Conservation (phyloP, 2,329 filamentous ascomycete species). For the Fusarium scirpi region DNA sequence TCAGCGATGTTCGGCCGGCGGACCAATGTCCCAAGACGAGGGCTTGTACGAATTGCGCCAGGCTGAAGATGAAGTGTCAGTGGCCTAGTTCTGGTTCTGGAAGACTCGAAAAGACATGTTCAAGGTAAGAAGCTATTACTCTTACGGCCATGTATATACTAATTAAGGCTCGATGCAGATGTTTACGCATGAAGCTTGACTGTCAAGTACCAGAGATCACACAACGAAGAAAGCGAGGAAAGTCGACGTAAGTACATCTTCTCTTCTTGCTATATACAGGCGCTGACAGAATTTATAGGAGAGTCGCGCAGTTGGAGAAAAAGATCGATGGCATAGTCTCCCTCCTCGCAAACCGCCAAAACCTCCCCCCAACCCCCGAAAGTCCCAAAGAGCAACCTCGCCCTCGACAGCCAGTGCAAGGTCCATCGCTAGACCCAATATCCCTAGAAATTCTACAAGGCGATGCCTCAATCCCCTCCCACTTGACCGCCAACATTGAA, state of each 20-base stretch:
- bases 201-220: conserved; percentile 52
- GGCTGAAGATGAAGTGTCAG: conserved; percentile 54
- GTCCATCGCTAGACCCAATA: neutral
- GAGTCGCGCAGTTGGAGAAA: conserved; percentile 54
- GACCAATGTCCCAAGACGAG: conserved; percentile 41
- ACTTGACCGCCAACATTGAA: conserved; percentile 28
- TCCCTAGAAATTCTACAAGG: neutral
- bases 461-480: neutral
- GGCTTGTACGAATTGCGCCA: conserved; percentile 52
- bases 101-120: conserved; percentile 39
- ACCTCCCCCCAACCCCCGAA: conserved; percentile 43
- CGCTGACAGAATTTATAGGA: conserved; percentile 39
- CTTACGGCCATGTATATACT: rapidly evolving
- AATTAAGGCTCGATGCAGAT: conserved; percentile 40
- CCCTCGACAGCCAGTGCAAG: neutral
- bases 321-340: conserved; percentile 57
- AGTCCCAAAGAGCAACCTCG: conserved; percentile 34
- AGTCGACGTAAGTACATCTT: conserved; percentile 49
- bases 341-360: conserved; percentile 50
- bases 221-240: conserved; percentile 52
- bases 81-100: conserved; percentile 47
- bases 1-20: conserved; percentile 21
- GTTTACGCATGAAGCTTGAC: conserved; percentile 50
- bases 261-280: neutral
- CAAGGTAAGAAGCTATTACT: conserved; percentile 36